Evolutionary conservation across 768 basidiomycete species (phyloP).

Genomic region (Naganishia antarctica): DNA sequence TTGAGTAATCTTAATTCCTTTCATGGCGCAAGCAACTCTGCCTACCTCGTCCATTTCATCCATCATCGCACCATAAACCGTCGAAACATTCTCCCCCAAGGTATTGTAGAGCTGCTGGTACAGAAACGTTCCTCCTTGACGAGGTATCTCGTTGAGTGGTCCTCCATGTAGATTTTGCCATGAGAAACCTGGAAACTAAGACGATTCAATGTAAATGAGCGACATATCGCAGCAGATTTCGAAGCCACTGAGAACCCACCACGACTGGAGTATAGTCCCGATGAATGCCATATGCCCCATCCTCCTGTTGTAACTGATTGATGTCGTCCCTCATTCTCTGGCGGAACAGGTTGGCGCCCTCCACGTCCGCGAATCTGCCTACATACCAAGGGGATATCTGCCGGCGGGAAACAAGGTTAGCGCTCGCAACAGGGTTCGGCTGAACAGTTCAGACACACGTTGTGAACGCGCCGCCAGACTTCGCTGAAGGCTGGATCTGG

Average conservation of each 20-base stretch:
- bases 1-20: not conserved
- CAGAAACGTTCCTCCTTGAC: slow-evolving; percentile 69
- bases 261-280: slow-evolving; percentile 75
- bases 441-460: not conserved
- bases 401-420: slow-evolving; percentile 44
- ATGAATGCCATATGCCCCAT: slow-evolving; percentile 42
- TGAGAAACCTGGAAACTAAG: slow-evolving; percentile 48
- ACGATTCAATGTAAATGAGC: not conserved
- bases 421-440: not conserved
- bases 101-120: slow-evolving; percentile 75
- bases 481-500: slow-evolving; percentile 61
- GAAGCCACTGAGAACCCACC: slow-evolving; percentile 53
- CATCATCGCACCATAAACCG: slow-evolving; percentile 81
- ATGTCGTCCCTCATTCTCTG: slow-evolving; percentile 64
- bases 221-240: too few relatives aligned
- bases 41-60: slow-evolving; percentile 75
- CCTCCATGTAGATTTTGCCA: slow-evolving; percentile 68
- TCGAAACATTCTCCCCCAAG: slow-evolving; percentile 59
- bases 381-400: slow-evolving; percentile 79
- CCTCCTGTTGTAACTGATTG: slow-evolving; percentile 57
- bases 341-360: slow-evolving; percentile 63
- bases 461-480: slow-evolving; percentile 63
- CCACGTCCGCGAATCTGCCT: slow-evolving; percentile 62
- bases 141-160: slow-evolving; percentile 63
- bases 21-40: not conserved